Conservation (phyloP, 345 rosid genomes). For the Orychophragmus violaceus region DNA sequence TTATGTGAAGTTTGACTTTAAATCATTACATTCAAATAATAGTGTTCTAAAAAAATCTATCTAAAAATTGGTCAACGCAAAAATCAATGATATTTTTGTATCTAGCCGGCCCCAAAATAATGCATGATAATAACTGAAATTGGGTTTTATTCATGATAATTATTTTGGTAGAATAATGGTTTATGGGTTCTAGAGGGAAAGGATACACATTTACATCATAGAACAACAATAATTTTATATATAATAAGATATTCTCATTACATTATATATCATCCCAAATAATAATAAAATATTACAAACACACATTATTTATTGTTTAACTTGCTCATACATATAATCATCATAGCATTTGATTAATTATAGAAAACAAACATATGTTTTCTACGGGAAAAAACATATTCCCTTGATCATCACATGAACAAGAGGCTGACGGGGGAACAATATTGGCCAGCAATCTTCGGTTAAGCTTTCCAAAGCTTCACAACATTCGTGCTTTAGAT, state of each 20-base stretch:
- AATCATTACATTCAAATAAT: too few species aligned
- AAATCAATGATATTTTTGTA: too few species aligned
- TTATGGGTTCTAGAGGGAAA: not conserved
- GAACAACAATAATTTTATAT: not conserved
- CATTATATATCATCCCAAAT: not conserved
- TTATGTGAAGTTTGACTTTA: too few species aligned
- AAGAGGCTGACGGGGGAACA: not conserved
- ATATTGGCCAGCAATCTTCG: not conserved
- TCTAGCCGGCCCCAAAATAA: too few species aligned
- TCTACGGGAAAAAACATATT: not conserved
- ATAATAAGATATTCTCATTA: slow-evolving; percentile 6
- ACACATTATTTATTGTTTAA: not conserved
- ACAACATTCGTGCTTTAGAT: not conserved
- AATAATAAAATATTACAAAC: not conserved
- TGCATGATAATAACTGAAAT: too few species aligned
- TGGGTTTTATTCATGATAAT: too few species aligned
- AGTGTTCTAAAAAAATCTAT: too few species aligned
- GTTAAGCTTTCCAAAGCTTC: not conserved
- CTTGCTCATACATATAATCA: not conserved
- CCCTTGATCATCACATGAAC: not conserved
- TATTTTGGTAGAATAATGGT: too few species aligned
- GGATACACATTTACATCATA: not conserved
- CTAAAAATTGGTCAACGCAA: too few species aligned
- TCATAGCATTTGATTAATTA: not conserved
- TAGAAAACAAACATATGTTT: not conserved